Evolutionary conservation across 225 moss, liverwort and hornwort species (phyloP).

Genomic region (Marchantia paleacea): DNA sequence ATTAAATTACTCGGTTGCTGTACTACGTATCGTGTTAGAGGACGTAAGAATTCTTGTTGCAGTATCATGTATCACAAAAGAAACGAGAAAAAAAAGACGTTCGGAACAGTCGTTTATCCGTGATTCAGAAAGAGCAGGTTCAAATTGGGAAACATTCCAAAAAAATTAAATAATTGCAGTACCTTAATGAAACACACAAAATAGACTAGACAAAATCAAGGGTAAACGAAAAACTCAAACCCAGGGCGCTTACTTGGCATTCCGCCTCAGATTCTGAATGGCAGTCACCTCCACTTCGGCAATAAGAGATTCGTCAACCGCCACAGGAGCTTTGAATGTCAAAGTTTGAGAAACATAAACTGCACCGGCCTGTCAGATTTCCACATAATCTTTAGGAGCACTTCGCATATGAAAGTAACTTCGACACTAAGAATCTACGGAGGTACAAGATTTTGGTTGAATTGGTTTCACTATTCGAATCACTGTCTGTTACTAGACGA

Average conservation of each 20-base stretch:
- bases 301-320: conserved; percentile 57
- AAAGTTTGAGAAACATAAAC: conserved; percentile 83
- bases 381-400: background rate
- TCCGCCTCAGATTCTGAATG: conserved; percentile 60
- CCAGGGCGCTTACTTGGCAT: conserved; percentile 59
- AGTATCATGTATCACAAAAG: background rate
- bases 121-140: no score
- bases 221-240: no score
- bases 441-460: no score
- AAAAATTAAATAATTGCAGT: no score
- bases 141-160: background rate
- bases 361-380: conserved; percentile 61
- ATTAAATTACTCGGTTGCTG: background rate
- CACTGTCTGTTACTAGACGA: no score
- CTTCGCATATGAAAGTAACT: background rate
- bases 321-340: conserved; percentile 64
- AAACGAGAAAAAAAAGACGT: no score
- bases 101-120: no score
- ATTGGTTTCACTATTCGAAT: no score
- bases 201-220: no score
- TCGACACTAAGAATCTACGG: no score
- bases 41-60: background rate
- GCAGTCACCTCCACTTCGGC: conserved; percentile 81
- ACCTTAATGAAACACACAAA: no score
- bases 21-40: background rate